These are phyloP conservation scores for Picea mariana DNA, from an alignment of 83 land plant species.

Conservation along the genomic window DNA sequence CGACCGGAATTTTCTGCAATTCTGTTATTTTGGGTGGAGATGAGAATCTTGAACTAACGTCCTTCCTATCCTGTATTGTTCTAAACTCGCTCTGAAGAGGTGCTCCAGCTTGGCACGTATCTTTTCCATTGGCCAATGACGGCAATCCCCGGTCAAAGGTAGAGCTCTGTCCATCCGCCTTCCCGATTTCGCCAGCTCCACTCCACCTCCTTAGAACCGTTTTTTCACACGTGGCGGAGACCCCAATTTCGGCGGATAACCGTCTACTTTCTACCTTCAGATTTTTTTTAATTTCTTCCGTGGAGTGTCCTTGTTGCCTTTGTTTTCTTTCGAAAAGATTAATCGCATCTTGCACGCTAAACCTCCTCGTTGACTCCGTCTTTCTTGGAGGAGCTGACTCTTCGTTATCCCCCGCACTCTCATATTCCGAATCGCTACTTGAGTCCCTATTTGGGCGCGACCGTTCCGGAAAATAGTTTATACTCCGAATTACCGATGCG, in stretches of 20 bases:
- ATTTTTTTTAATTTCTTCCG: conserved; percentile 11
- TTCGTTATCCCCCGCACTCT: conserved; percentile 11
- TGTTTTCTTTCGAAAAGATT: conserved; percentile 78
- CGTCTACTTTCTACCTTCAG: conserved; percentile 47
- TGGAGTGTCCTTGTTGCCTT: conserved; percentile 34
- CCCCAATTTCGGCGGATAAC: conserved; percentile 50
- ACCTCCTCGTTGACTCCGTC: conserved; percentile 28
- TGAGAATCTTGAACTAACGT: neutral
- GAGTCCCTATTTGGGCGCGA: neutral
- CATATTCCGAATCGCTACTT: conserved; percentile 8
- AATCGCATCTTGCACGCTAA: conserved; percentile 83
- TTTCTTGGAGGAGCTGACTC: neutral
- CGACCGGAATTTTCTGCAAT: conserved; percentile 4
- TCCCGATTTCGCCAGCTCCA: conserved; percentile 73
- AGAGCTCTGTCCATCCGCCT: neutral
- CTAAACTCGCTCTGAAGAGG: conserved; percentile 6
- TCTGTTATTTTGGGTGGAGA: neutral
- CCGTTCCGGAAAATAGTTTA: conserved; percentile 50
- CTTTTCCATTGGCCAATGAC: neutral
- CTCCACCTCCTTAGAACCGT: conserved; percentile 74
- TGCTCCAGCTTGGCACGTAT: neutral
- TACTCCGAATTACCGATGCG: conserved; percentile 56
- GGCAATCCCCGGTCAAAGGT: neutral
- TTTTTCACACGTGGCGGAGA: conserved; percentile 32
- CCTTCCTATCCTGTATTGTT: neutral